Evolutionary conservation across 2,329 filamentous ascomycete species (phyloP), one percentile per base, ranked within the genome.

Genomic region (Claviceps digitariae): DNA sequence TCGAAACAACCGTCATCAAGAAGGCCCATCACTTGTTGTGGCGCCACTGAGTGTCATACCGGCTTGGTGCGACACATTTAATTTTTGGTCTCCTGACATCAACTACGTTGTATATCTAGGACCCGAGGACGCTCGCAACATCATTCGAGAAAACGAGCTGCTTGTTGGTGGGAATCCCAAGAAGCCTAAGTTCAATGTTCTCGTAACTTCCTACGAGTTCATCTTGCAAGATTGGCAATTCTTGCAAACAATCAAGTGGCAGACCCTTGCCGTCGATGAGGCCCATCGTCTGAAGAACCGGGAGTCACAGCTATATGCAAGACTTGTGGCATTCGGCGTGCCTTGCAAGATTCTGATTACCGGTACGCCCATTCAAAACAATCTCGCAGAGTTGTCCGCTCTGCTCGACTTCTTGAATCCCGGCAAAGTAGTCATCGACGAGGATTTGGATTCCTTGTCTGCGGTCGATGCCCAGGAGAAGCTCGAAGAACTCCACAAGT

Each of bases 41-140:
- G 93, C 95, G 8, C 93, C 93, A 29, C 77, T 98, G 25, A 97
- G 91, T 56, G 95, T 95, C 48, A 95, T 98, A 72, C 91, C 93
- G 7, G 90, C 93, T 2, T 98, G 93, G 93, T 93, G 89, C 47
- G 93, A 98, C 64, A 98, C 93, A 0, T 96, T 98, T 69, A 93
- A 96, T 67, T 77, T 86, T 58, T 98, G 93, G 93, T 84, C 93
- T 2, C 93, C 93, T 0, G 91, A 97, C 64, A 71, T 97, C 57
- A 97, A 98, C 68, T 97, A 96, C 67, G 87, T 98, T 54, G 88
- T 96, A 52, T 98, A 98, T 68, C 88, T 91, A 51, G 93, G 94
- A 50, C 91, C 90, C 52, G 86, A 93, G 66, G 80, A 85, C 36
- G 85, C 93, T 34, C 87, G 94, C 46, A 84, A 77, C 58, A 91